These are phyloP conservation scores for Akanthomyces lecanii DNA, from an alignment of 2,329 filamentous ascomycete genomes.

Conservation along the genomic window DNA sequence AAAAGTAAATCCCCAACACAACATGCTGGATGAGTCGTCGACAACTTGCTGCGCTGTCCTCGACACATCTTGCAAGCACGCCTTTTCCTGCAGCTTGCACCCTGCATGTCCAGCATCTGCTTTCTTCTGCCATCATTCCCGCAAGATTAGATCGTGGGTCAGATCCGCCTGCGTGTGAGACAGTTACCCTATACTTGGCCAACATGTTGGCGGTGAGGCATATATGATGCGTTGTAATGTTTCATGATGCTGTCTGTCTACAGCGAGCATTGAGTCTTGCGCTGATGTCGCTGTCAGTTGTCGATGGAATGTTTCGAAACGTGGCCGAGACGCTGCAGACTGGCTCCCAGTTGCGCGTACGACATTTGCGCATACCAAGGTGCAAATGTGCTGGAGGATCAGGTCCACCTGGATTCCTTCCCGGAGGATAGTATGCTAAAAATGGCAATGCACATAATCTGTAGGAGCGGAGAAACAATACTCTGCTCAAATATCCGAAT, in stretches of 20 bases:
- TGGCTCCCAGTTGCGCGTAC: neutral
- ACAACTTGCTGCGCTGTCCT: neutral
- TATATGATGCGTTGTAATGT: neutral
- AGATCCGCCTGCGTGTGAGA: constrained; percentile 2
- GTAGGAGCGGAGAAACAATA: neutral
- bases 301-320: neutral
- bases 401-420: constrained; percentile 6
- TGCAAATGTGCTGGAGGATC: neutral
- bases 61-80: neutral
- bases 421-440: neutral
- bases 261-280: neutral
- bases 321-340: neutral
- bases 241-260: constrained; percentile 1
- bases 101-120: neutral
- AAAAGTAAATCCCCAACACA: neutral
- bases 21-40: neutral
- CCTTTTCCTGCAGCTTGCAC: neutral
- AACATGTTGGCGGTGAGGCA: neutral
- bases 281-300: neutral
- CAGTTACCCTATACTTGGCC: constrained; percentile 6
- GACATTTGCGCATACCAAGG: neutral
- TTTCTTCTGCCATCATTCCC: neutral
- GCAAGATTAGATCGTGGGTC: constrained; percentile 6
- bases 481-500: neutral
- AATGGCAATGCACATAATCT: neutral